phyloP scores from a whole-genome alignment of 495 filamentous ascomycete genomes.

The Hypoxylon lenormandii region DNA sequence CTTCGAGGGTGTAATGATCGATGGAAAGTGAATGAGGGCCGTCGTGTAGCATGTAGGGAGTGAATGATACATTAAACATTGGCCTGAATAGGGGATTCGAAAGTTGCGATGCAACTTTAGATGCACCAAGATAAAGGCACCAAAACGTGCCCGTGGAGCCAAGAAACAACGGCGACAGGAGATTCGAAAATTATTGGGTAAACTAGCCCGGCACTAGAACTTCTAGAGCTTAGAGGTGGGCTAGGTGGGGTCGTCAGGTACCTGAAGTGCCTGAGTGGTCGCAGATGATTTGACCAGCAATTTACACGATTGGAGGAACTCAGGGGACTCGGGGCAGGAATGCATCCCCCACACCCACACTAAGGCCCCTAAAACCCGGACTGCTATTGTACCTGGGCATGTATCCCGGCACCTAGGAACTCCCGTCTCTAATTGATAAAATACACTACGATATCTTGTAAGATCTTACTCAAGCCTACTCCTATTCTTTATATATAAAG shows the following conservation, averaged over 20 bases:
- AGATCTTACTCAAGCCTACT: slow-evolving; percentile 19
- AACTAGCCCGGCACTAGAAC: slow-evolving; percentile 3
- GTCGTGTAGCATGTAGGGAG: background rate
- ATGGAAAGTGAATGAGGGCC: background rate
- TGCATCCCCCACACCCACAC: slow-evolving; percentile 22
- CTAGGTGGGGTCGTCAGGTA: slow-evolving; percentile 29
- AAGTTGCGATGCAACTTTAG: too few species aligned
- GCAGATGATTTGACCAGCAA: slow-evolving; percentile 17
- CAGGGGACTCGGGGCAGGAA: slow-evolving; percentile 19
- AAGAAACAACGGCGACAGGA: background rate
- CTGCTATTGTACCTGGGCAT: too few species aligned
- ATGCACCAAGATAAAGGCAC: too few species aligned
- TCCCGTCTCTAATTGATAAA: too few species aligned
- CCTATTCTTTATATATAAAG: too few species aligned
- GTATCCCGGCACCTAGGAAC: too few species aligned
- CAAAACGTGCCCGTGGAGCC: background rate
- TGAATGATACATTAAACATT: too few species aligned
- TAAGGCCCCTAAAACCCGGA: background rate
- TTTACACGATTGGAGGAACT: slow-evolving; percentile 5
- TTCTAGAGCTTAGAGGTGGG: slow-evolving; percentile 1
- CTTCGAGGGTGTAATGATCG: slow-evolving; percentile 1
- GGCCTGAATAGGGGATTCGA: too few species aligned
- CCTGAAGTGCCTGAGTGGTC: slow-evolving; percentile 5
- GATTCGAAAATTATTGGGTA: slow-evolving; percentile 15
- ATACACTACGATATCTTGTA: too few species aligned